Conservation (phyloP, 306 rosid species). For the Abrus precatorius region DNA sequence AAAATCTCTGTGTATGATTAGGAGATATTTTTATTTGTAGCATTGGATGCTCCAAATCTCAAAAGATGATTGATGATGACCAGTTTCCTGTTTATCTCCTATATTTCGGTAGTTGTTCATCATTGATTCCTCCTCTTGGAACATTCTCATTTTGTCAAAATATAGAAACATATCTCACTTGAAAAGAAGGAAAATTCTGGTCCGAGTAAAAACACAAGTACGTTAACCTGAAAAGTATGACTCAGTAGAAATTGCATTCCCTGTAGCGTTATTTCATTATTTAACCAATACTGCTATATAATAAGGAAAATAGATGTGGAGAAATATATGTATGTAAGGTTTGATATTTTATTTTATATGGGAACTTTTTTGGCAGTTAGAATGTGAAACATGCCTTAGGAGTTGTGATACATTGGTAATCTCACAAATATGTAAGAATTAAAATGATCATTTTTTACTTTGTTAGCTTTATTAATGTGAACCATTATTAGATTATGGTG, state of each 20-base stretch:
- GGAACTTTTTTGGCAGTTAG: background rate
- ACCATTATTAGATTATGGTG: background rate
- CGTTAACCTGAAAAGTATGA: background rate
- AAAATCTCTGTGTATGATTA: no score
- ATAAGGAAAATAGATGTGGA: no score
- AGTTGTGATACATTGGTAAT: background rate
- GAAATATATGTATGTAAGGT: no score
- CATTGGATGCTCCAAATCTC: slow-evolving; percentile 52
- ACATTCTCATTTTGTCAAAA: slow-evolving; percentile 59
- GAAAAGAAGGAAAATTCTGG: slow-evolving; percentile 52
- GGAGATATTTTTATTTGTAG: background rate
- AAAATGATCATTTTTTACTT: no score
- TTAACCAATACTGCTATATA: background rate
- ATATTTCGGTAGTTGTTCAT: slow-evolving; percentile 17
- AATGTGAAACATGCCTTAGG: background rate
- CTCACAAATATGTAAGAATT: no score
- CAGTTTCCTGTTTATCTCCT: slow-evolving; percentile 5
- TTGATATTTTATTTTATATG: no score
- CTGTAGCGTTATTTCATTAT: background rate
- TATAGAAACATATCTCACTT: slow-evolving; percentile 27
- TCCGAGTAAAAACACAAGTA: background rate
- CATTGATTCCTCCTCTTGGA: slow-evolving; percentile 48
- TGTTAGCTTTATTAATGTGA: no score
- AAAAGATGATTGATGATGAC: slow-evolving; percentile 40
- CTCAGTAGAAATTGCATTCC: slow-evolving; percentile 22